phyloP scores from a whole-genome alignment of 805 yeast genomes.

The Metschnikowia borealis region DNA sequence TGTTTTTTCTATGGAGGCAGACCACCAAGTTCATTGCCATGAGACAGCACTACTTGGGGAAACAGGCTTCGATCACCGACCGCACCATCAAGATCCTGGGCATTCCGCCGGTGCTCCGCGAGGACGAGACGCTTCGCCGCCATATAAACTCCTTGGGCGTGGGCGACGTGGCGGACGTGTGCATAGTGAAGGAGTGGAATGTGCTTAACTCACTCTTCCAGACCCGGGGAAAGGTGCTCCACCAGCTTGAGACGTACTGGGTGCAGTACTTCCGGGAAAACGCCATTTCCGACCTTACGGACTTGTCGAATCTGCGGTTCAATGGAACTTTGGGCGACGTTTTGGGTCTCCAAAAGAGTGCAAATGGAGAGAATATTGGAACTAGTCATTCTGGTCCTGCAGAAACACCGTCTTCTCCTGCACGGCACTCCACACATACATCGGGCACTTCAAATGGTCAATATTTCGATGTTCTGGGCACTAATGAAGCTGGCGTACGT shows the following conservation, averaged over 20 bases:
- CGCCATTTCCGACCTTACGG: slow-evolving; percentile 27
- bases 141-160: slow-evolving; percentile 77
- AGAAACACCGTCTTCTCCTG: too few relatives aligned
- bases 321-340: slow-evolving; percentile 28
- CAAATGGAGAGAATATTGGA: background rate
- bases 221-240: slow-evolving; percentile 50
- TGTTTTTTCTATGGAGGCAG: slow-evolving; percentile 58
- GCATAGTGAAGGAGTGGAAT: slow-evolving; percentile 86
- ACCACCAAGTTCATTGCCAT: slow-evolving; percentile 70
- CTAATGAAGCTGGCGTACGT: too few relatives aligned
- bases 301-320: slow-evolving; percentile 25
- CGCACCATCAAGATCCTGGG: slow-evolving; percentile 86
- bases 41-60: slow-evolving; percentile 78
- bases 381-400: too few relatives aligned
- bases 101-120: slow-evolving; percentile 77
- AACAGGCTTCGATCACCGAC: slow-evolving; percentile 85
- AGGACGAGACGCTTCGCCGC: slow-evolving; percentile 61
- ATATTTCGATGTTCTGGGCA: background rate
- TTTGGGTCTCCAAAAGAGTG: slow-evolving; percentile 17
- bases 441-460: too few relatives aligned
- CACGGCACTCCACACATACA: too few relatives aligned
- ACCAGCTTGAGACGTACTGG: slow-evolving; percentile 67
- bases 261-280: slow-evolving; percentile 52
- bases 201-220: slow-evolving; percentile 62
- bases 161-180: slow-evolving; percentile 73